Conservation (phyloP, 148 eudicot genomes). For the Persicaria tinctoria region DNA sequence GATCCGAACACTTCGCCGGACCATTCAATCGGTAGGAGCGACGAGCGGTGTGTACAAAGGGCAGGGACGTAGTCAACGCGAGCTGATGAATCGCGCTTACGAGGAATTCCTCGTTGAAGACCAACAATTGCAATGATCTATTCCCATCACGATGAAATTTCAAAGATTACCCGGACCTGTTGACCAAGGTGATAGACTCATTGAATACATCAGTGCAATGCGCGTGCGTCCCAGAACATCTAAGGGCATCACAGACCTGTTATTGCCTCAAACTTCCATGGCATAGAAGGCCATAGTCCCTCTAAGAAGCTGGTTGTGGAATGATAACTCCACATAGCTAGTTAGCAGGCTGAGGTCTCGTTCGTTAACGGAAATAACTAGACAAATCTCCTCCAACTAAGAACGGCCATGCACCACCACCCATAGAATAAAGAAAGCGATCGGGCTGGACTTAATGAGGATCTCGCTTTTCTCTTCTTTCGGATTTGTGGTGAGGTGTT, state of each 20-base stretch:
- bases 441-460: no score
- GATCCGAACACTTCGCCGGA: no score
- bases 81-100: constrained; percentile 33
- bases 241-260: constrained; percentile 28
- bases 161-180: constrained; percentile 27
- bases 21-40: no score
- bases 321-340: constrained; percentile 28
- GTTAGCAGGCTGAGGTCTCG: constrained; percentile 47
- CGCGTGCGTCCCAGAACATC: constrained; percentile 26
- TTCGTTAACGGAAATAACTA: constrained; percentile 34
- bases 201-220: constrained; percentile 32
- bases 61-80: no score
- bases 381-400: constrained; percentile 19
- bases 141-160: constrained; percentile 43
- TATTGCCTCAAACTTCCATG: constrained; percentile 25
- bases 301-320: constrained; percentile 14
- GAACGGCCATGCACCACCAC: no score
- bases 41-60: no score
- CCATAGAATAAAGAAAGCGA: no score
- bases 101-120: constrained; percentile 43
- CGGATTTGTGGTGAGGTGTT: no score
- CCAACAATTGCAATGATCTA: constrained; percentile 50
- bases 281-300: constrained; percentile 24
- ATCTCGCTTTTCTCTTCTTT: no score
- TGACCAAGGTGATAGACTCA: constrained; percentile 27